Conservation (phyloP, 1,139 yeast species). For the Waltiozyma solani region DNA sequence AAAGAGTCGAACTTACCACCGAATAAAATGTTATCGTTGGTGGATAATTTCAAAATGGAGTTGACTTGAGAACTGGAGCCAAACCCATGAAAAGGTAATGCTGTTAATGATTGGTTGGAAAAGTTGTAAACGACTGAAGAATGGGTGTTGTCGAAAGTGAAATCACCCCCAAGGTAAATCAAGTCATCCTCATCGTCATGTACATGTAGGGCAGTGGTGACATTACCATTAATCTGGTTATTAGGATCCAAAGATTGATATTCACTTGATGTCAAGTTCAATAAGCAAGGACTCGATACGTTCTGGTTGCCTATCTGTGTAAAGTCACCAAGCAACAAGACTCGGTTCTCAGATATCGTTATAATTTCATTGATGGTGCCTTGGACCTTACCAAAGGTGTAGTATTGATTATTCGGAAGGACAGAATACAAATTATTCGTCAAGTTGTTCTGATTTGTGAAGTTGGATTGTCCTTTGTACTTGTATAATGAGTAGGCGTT, state of each 20-base stretch:
- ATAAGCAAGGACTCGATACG: slow-evolving; percentile 43
- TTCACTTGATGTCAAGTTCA: slow-evolving; percentile 37
- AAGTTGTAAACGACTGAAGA: slow-evolving; percentile 63
- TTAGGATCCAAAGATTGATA: slow-evolving; percentile 30
- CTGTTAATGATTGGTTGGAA: slow-evolving; percentile 29
- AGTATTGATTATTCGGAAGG: slow-evolving; percentile 13
- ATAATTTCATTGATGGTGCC: slow-evolving; percentile 21
- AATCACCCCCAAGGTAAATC: slow-evolving; percentile 76
- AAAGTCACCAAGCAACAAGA: slow-evolving; percentile 37
- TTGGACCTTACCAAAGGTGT: slow-evolving; percentile 10
- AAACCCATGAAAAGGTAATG: slow-evolving; percentile 74
- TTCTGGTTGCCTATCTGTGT: slow-evolving; percentile 30
- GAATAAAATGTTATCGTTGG: slow-evolving; percentile 40
- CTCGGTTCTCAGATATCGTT: slow-evolving; percentile 22
- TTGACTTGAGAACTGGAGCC: slow-evolving; percentile 48
- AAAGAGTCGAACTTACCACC: slow-evolving; percentile 69
- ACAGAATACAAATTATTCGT: slow-evolving; percentile 15
- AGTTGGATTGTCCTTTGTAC: slow-evolving; percentile 40
- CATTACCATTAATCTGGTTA: slow-evolving; percentile 36
- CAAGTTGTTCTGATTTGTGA: slow-evolving; percentile 20
- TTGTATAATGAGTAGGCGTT: slow-evolving; percentile 50
- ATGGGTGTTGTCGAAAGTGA: slow-evolving; percentile 42
- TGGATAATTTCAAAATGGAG: slow-evolving; percentile 47
- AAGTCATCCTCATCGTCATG: slow-evolving; percentile 32
- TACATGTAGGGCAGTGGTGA: slow-evolving; percentile 37